Evolutionary conservation across 257 asterid genomes (phyloP).

Genomic region (Solanum paucissectum): DNA sequence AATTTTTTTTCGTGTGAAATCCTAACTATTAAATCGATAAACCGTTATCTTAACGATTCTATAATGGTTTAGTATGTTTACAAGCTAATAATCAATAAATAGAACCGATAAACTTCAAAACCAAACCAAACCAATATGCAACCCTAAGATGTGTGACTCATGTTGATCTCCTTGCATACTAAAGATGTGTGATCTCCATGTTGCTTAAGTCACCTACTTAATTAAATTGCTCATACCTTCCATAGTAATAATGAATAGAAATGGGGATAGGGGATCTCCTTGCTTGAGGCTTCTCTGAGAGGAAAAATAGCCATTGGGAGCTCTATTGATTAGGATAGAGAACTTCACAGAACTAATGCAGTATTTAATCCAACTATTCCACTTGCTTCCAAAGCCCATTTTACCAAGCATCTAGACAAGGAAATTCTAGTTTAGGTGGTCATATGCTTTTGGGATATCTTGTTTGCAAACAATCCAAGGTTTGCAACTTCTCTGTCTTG

Average conservation of each 20-base stretch:
- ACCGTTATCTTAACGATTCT: not conserved
- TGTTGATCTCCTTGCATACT: not conserved
- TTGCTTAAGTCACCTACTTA: not conserved
- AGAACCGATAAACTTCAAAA: not conserved
- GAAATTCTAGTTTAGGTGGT: not conserved
- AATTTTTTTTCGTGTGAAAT: no score
- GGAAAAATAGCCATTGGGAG: no score
- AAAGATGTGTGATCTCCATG: not conserved
- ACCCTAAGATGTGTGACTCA: not conserved
- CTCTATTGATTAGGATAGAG: not conserved
- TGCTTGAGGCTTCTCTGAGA: no score
- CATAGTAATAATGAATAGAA: not conserved
- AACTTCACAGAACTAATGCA: not conserved
- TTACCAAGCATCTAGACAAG: not conserved
- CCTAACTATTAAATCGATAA: no score
- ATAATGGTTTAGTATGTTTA: not conserved
- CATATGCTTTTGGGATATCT: not conserved
- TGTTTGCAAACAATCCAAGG: not conserved
- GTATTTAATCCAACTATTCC: not conserved
- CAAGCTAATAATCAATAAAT: not conserved
- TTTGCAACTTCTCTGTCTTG: not conserved
- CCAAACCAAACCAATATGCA: not conserved
- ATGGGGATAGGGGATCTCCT: not conserved
- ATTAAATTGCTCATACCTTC: not conserved
- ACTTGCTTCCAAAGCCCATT: not conserved